Conservation (phyloP, 306 rosid species). For the peach (Prunus persica) region DNA sequence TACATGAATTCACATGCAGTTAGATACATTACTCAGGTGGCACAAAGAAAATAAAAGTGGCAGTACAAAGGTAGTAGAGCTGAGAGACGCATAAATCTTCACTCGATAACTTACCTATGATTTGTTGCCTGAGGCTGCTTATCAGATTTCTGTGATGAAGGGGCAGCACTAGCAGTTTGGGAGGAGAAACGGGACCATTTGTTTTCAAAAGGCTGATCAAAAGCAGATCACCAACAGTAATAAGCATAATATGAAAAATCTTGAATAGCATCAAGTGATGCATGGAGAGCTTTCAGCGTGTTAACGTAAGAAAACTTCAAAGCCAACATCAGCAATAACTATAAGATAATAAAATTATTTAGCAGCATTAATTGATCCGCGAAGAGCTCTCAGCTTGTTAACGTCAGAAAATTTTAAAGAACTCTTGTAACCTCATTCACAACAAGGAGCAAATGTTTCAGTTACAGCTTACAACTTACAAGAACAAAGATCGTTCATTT, state of each 20-base stretch:
- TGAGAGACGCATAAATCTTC: constrained; percentile 5
- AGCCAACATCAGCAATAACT: constrained; percentile 11
- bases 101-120: constrained; percentile 56
- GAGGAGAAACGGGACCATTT: constrained; percentile 72
- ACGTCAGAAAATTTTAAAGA: constrained; percentile 9
- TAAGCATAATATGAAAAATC: not conserved
- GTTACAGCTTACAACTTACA: not conserved
- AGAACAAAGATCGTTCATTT: not conserved
- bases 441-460: not conserved
- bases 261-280: not conserved
- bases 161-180: constrained; percentile 24
- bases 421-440: not conserved
- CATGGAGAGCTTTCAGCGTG: not conserved
- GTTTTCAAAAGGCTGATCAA: constrained; percentile 70
- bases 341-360: not conserved
- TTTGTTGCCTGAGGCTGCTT: constrained; percentile 40
- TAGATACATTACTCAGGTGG: constrained; percentile 11
- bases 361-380: not conserved
- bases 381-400: not conserved
- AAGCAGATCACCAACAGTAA: constrained; percentile 15
- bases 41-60: constrained; percentile 12
- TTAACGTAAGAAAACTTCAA: constrained; percentile 12
- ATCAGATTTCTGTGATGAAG: constrained; percentile 43
- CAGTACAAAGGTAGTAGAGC: not conserved
- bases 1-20: constrained; percentile 16